Conservation (phyloP, 129 eudicot genomes). For the Kitagawia praeruptora region DNA sequence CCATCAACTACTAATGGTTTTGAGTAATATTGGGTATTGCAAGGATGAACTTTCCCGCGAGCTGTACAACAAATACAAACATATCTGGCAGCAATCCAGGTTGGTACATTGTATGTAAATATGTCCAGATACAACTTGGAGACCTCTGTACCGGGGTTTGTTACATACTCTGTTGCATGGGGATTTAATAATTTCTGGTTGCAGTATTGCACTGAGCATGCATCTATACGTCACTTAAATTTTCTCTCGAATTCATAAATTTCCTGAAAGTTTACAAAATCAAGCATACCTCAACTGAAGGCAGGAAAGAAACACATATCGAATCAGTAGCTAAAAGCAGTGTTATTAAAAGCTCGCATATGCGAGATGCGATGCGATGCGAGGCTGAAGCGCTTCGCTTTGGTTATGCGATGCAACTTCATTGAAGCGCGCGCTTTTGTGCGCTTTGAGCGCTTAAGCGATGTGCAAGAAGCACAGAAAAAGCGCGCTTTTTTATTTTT, state of each 20-base stretch:
- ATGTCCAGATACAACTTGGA: neutral
- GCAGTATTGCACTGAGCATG: neutral
- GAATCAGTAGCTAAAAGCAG: neutral
- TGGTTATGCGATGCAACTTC: too few relatives aligned
- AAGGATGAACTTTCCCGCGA: constrained; percentile 89
- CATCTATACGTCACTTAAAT: neutral
- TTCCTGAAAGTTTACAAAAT: neutral
- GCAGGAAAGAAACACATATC: neutral
- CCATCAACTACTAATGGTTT: constrained; percentile 81
- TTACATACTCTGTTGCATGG: constrained; percentile 1
- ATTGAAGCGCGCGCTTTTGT: too few relatives aligned
- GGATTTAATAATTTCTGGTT: neutral
- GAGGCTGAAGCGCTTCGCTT: too few relatives aligned
- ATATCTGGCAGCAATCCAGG: constrained; percentile 86
- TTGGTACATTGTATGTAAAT: constrained; percentile 15
- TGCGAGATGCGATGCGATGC: too few relatives aligned
- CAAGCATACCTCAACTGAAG: neutral
- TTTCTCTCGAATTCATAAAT: neutral
- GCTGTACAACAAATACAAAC: constrained; percentile 64
- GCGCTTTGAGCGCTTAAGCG: too few relatives aligned
- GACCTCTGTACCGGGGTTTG: neutral
- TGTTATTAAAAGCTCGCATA: too few relatives aligned
- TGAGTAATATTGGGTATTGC: constrained; percentile 95
- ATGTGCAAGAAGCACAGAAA: too few relatives aligned
- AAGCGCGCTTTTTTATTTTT: too few relatives aligned